phyloP scores from a whole-genome alignment of 176 grass and related monocot species.

The Luzula sylvatica region DNA sequence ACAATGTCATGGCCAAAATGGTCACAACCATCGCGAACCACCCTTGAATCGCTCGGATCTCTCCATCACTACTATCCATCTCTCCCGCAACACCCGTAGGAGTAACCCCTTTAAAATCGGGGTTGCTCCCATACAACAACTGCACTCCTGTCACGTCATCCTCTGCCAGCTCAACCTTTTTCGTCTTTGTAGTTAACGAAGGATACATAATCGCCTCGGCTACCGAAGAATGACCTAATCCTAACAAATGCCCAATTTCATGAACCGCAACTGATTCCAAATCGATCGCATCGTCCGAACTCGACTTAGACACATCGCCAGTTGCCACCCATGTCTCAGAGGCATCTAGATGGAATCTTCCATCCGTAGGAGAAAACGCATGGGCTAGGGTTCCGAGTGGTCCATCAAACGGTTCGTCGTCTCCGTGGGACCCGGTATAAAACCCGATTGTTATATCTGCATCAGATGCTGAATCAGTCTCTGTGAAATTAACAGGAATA shows the following conservation, averaged over 20 bases:
- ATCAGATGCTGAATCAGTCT: slow-evolving; percentile 16
- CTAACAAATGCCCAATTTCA: slow-evolving; percentile 92
- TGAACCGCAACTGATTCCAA: slow-evolving; percentile 94
- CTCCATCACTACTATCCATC: slow-evolving; percentile 33
- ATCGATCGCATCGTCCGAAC: slow-evolving; percentile 43
- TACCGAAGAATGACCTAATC: slow-evolving; percentile 58
- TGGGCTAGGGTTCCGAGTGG: slow-evolving; percentile 73
- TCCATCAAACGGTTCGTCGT: slow-evolving; percentile 83
- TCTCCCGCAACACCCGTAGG: slow-evolving; percentile 36
- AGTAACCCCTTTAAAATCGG: slow-evolving; percentile 46
- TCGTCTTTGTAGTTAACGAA: slow-evolving; percentile 37
- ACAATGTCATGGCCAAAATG: not conserved
- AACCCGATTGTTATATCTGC: slow-evolving; percentile 84
- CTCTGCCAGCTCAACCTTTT: slow-evolving; percentile 49
- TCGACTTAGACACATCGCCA: slow-evolving; percentile 25
- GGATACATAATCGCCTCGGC: slow-evolving; percentile 72
- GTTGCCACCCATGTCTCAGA: slow-evolving; percentile 65
- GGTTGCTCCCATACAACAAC: slow-evolving; percentile 67
- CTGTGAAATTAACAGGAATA: slow-evolving; percentile 64
- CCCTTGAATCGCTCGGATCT: not conserved
- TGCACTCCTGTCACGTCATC: slow-evolving; percentile 75
- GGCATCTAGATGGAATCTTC: slow-evolving; percentile 82
- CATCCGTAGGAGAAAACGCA: slow-evolving; percentile 81
- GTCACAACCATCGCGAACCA: slow-evolving; percentile 13
- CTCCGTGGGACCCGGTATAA: slow-evolving; percentile 52